Evolutionary conservation across 2,329 filamentous ascomycete species (phyloP).

Genomic region (Penicillium sp.): DNA sequence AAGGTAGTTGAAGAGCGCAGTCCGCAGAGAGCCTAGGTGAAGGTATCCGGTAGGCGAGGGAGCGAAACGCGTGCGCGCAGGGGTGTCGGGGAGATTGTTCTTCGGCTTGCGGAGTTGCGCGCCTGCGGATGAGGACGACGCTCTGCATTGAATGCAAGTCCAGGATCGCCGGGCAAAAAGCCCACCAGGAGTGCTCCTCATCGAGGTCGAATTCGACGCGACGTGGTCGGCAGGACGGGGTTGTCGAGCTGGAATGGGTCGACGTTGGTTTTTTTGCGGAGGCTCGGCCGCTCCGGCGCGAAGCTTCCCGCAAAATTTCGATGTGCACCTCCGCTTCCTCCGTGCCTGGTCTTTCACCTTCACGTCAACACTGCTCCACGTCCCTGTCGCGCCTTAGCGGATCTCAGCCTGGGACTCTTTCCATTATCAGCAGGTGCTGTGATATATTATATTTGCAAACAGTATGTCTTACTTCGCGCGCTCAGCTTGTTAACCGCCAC

Average conservation of each 20-base stretch:
- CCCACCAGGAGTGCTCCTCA: constrained; percentile 33
- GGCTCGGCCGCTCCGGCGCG: constrained; percentile 25
- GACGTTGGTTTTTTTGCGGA: constrained; percentile 23
- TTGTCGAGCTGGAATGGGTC: background rate
- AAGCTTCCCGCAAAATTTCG: constrained; percentile 30
- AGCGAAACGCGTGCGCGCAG: constrained; percentile 83
- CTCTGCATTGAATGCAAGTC: constrained; percentile 42
- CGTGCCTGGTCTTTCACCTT: constrained; percentile 5
- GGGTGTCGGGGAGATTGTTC: constrained; percentile 52
- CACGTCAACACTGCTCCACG: constrained; percentile 3
- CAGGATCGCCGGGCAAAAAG: constrained; percentile 38
- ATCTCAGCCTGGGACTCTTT: background rate
- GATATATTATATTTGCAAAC: background rate
- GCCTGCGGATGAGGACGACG: constrained; percentile 34
- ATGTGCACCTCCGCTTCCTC: constrained; percentile 19
- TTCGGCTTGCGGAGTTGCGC: constrained; percentile 37
- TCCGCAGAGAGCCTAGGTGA: constrained; percentile 88
- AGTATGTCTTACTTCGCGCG: constrained; percentile 11
- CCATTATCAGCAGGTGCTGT: background rate
- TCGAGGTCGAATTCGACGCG: constrained; percentile 15
- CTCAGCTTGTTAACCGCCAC: constrained; percentile 11
- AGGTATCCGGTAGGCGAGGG: constrained; percentile 94
- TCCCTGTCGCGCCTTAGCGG: background rate
- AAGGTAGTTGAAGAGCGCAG: constrained; percentile 93
- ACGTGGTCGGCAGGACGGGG: background rate